These are phyloP conservation scores for Beauveria sp. DNA, from an alignment of 2,329 filamentous ascomycete genomes.

Conservation along the genomic window DNA sequence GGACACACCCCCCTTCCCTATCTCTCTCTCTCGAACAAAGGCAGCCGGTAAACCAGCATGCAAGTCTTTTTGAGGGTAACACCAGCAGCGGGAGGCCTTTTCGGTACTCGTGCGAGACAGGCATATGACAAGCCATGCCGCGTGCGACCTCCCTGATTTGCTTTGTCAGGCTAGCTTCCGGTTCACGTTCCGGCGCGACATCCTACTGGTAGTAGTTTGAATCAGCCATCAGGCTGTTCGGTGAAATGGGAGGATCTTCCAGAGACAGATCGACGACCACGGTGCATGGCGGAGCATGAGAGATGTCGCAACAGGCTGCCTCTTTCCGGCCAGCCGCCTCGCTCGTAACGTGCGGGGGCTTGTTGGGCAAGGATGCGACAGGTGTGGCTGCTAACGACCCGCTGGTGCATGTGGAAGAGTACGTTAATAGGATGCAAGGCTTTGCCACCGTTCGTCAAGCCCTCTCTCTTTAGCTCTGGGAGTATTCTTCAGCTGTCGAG, in stretches of 20 bases:
- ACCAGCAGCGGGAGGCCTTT: not conserved
- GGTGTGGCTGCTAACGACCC: slow-evolving; percentile 4
- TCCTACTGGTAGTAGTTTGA: not conserved
- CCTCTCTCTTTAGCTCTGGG: not conserved
- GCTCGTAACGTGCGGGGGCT: slow-evolving; percentile 5
- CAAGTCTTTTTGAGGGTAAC: not conserved
- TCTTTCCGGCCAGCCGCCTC: not conserved
- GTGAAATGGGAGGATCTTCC: slow-evolving; percentile 10
- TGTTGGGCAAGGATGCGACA: not conserved
- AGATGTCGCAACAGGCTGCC: not conserved
- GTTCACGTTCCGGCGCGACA: not conserved
- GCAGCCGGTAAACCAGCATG: not conserved
- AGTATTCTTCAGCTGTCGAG: not conserved
- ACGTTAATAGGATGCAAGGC: not conserved
- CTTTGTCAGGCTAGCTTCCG: not conserved
- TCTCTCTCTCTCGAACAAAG: not conserved
- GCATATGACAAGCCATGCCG: not conserved
- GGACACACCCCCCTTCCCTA: not conserved
- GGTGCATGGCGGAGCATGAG: not conserved
- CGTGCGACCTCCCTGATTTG: not conserved
- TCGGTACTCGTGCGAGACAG: not conserved
- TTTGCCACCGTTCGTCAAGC: not conserved
- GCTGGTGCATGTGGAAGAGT: not conserved
- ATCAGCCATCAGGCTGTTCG: not conserved
- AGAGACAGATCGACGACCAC: slow-evolving; percentile 7